Percentiles rank a stretch among this genome's conserved stretches.
phyloP scores from a whole-genome alignment of 2,329 filamentous ascomycete species.

The Verticillium tricorpus region DNA sequence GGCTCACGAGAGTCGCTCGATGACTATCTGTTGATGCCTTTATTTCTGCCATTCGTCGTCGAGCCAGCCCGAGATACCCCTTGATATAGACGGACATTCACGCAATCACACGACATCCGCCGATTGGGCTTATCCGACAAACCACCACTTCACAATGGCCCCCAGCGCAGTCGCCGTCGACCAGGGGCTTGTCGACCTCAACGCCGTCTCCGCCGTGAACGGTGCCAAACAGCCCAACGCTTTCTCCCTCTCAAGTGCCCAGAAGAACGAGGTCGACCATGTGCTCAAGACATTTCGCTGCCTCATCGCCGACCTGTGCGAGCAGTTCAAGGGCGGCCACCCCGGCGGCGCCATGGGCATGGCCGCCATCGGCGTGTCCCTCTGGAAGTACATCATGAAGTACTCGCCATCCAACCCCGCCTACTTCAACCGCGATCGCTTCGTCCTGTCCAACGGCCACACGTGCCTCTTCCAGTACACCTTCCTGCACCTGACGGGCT shows the following conservation, averaged over 20 bases:
- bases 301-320: constrained; percentile 40
- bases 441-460: constrained; percentile 54
- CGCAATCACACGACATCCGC: background rate
- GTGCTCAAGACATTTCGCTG: constrained; percentile 1
- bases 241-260: constrained; percentile 6
- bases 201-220: constrained; percentile 6
- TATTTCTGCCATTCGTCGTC: background rate
- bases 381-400: constrained; percentile 57
- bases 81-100: background rate
- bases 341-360: constrained; percentile 34
- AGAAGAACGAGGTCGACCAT: constrained; percentile 10
- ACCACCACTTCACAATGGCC: constrained; percentile 7
- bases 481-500: constrained; percentile 45
- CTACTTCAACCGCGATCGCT: constrained; percentile 56
- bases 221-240: constrained; percentile 1
- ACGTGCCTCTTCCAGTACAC: constrained; percentile 46
- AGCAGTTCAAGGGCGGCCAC: constrained; percentile 55
- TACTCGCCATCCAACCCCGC: constrained; percentile 47
- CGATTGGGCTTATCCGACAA: background rate
- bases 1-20: background rate
- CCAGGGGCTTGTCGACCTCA: constrained; percentile 3
- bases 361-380: constrained; percentile 29
- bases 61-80: background rate
- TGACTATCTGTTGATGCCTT: background rate
- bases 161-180: constrained; percentile 10